phyloP scores from a whole-genome alignment of 176 grass and related monocot species.

The Microstegium vimineum region DNA sequence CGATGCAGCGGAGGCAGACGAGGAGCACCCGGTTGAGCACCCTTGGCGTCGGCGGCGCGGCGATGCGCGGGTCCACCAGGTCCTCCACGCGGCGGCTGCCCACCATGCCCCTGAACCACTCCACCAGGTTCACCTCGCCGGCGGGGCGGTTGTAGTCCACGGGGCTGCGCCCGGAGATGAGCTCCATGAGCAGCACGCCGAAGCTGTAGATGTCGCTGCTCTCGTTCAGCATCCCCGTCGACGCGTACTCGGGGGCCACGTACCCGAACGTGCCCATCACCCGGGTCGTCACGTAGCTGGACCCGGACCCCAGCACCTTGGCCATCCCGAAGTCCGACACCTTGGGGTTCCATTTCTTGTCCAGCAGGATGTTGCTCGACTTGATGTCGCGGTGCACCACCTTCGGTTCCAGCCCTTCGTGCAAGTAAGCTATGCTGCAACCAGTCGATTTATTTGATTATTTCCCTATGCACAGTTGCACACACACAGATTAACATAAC shows the following conservation, averaged over 20 bases:
- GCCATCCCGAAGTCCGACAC: slow-evolving; percentile 99
- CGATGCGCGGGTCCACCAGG: too few relatives aligned
- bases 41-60: not conserved
- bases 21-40: too few relatives aligned
- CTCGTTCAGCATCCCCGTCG: slow-evolving; percentile 96
- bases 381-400: slow-evolving; percentile 97
- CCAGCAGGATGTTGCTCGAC: slow-evolving; percentile 94
- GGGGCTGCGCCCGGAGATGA: slow-evolving; percentile 81
- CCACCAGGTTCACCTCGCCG: too few relatives aligned
- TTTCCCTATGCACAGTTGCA: not conserved
- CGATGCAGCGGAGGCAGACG: not conserved
- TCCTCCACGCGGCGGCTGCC: slow-evolving; percentile 51
- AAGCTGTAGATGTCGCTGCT: slow-evolving; percentile 97
- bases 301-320: slow-evolving; percentile 80
- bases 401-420: slow-evolving; percentile 96
- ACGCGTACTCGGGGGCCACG: slow-evolving; percentile 96
- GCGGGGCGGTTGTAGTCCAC: slow-evolving; percentile 65
- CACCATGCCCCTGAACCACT: too few relatives aligned
- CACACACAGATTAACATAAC: too few relatives aligned
- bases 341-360: slow-evolving; percentile 93
- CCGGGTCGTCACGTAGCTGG: slow-evolving; percentile 92
- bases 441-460: not conserved
- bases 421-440: slow-evolving; percentile 85
- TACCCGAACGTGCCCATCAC: slow-evolving; percentile 99
- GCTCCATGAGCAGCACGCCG: slow-evolving; percentile 93